Evolutionary conservation across 2,329 filamentous ascomycete genomes (phyloP).

Genomic region (Xylariaceae sp.): DNA sequence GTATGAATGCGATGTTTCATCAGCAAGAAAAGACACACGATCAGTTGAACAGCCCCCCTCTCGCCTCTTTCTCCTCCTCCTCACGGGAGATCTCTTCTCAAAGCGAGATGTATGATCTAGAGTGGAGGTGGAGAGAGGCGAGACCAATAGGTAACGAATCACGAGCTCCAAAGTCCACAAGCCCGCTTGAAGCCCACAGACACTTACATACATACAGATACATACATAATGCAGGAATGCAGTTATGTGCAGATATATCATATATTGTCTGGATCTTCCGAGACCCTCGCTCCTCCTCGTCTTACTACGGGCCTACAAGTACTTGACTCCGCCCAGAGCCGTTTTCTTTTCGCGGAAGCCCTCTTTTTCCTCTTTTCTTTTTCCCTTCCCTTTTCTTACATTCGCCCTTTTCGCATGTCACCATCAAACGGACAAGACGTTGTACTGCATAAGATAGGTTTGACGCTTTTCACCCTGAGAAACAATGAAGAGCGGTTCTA

Average conservation of each 20-base stretch:
- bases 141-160: conserved; percentile 21
- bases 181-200: too few relatives aligned
- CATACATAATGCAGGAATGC: not conserved
- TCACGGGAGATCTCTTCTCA: not conserved
- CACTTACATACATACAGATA: not conserved
- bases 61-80: too few relatives aligned
- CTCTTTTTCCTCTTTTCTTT: not conserved
- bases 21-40: too few relatives aligned
- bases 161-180: conserved; percentile 2
- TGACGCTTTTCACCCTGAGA: conserved; percentile 2
- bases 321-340: not conserved
- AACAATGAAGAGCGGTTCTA: not conserved
- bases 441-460: conserved; percentile 5
- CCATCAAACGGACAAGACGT: conserved; percentile 7
- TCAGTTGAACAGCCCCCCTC: too few relatives aligned
- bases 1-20: not conserved
- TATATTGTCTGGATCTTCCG: conserved; percentile 1
- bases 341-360: not conserved
- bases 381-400: not conserved
- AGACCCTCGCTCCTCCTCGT: not conserved
- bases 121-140: conserved; percentile 20
- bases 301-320: too few relatives aligned
- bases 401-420: not conserved
- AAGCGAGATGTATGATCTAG: conserved; percentile 5
- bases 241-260: not conserved